Evolutionary conservation across 495 filamentous ascomycete genomes (phyloP).

Genomic region (Penicillium psychrofluorescens): DNA sequence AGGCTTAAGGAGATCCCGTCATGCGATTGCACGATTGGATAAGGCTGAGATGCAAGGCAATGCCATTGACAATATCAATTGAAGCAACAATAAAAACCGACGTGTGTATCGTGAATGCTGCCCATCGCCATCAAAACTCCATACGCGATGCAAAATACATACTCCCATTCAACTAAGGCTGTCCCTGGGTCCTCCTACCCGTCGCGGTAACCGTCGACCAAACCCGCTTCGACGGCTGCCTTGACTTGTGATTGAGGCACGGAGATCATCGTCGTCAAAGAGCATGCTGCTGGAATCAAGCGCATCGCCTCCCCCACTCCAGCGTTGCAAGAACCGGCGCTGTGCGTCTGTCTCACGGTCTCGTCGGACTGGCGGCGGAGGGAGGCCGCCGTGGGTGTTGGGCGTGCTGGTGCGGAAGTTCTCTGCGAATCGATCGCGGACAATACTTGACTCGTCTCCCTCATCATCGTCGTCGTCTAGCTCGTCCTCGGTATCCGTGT

Average conservation of each 20-base stretch:
- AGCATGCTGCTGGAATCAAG: conserved; percentile 36
- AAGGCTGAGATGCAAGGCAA: no score
- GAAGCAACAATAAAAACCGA: no score
- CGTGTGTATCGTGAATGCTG: no score
- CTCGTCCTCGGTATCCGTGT: conserved; percentile 79
- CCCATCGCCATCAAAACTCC: no score
- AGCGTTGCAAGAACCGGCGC: conserved; percentile 36
- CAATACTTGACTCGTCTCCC: conserved; percentile 20
- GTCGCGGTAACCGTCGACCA: conserved; percentile 27
- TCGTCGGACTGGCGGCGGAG: conserved; percentile 18
- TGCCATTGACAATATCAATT: no score
- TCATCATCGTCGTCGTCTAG: conserved; percentile 43
- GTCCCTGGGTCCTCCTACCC: conserved; percentile 33
- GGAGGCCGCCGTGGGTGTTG: conserved; percentile 25
- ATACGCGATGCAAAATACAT: background rate
- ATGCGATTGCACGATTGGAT: no score
- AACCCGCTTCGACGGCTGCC: conserved; percentile 30
- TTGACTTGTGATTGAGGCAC: conserved; percentile 35
- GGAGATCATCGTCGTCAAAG: conserved; percentile 35
- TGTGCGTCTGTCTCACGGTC: conserved; percentile 35
- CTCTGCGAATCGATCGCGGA: conserved; percentile 18
- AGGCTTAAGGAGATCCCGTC: no score
- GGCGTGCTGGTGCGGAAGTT: conserved; percentile 34
- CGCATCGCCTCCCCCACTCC: conserved; percentile 39
- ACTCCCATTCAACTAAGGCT: conserved; percentile 23